Base-by-base conservation (phyloP, 805 yeast genomes). In the Yarrowia keelungensis region DNA sequence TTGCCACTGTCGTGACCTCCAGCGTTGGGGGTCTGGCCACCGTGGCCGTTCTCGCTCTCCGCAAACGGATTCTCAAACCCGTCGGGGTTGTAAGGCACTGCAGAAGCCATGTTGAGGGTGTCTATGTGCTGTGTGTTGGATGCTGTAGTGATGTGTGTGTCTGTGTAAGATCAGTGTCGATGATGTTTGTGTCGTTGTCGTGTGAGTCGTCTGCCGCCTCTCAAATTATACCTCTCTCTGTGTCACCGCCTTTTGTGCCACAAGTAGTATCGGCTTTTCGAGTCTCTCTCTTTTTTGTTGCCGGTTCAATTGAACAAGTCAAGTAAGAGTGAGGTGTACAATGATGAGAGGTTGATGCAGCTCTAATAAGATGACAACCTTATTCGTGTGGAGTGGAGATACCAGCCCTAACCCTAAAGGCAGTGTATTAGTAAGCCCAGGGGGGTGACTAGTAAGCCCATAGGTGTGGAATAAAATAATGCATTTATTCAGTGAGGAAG, bases 1-100 rank as follows among this genome's bases (percentile, higher is more conserved):
- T 22, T 15, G n/a, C 19, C 46, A 8, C 35, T 43, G 10, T 38
- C 12, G 35, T 7, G 10, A 12, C 12, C 46, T 9, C 7, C 46
- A 7, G 35, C 35, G 36, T 54, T 36, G n/a, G 41, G n/a, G 47
- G 22, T 41, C 41, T 1, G 19, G 39, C 10, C 41, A 35, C 56
- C 43, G 42, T 51, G 43, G 16, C 42, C 58, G 8, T 51, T 51
- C 7, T 16, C 42, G 39, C 42, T 51, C 15, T 59, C 86, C 2
- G 88, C 86, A 76, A 87, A 87, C 1, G 89, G 89, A 71, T 86
- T 86, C 14, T 62, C 89, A 70, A 84, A 82, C 69, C 85, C 88
- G 68, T 86, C 88, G 14, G 86, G 85, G 69, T 81, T 81, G 73
- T 81, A 83, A 1, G 86, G 82, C 49, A 80, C 75, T 0, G 84